phyloP scores from a whole-genome alignment of 2,329 filamentous ascomycete genomes.

The Seiridium unicorne region DNA sequence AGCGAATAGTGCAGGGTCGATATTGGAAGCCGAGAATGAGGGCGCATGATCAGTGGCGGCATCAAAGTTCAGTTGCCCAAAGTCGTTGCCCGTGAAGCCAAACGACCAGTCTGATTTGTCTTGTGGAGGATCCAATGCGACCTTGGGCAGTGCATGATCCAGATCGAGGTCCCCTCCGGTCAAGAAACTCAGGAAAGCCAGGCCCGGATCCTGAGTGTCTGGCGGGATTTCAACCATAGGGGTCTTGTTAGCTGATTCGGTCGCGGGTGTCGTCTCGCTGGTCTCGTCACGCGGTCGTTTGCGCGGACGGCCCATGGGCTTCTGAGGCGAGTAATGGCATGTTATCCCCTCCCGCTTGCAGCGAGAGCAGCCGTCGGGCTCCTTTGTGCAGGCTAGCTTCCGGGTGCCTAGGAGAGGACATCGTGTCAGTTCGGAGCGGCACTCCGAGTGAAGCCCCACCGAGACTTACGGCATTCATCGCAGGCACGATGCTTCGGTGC shows the following conservation, averaged over 20 bases:
- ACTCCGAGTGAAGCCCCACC: slow-evolving; percentile 3
- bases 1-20: slow-evolving; percentile 27
- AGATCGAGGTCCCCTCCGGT: slow-evolving; percentile 16
- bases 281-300: slow-evolving; percentile 45
- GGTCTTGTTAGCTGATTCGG: slow-evolving; percentile 18
- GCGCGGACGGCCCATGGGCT: slow-evolving; percentile 64
- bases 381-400: slow-evolving; percentile 66
- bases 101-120: slow-evolving; percentile 15
- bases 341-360: slow-evolving; percentile 55
- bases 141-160: slow-evolving; percentile 4
- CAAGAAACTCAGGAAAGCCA: slow-evolving; percentile 25
- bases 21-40: slow-evolving; percentile 17
- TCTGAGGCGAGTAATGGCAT: slow-evolving; percentile 64
- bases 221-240: slow-evolving; percentile 23
- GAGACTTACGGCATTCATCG: slow-evolving; percentile 61
- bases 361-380: slow-evolving; percentile 56
- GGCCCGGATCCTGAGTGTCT: slow-evolving; percentile 22
- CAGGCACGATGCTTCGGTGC: slow-evolving; percentile 58
- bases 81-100: slow-evolving; percentile 17
- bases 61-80: slow-evolving; percentile 25
- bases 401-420: slow-evolving; percentile 46
- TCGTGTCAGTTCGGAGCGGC: background rate
- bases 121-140: background rate
- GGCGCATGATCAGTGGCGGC: slow-evolving; percentile 14
- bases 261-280: background rate